Evolutionary conservation across 148 eudicot genomes (phyloP), one percentile per base, ranked within the genome.

Genomic region (Rhododendron ovatum): DNA sequence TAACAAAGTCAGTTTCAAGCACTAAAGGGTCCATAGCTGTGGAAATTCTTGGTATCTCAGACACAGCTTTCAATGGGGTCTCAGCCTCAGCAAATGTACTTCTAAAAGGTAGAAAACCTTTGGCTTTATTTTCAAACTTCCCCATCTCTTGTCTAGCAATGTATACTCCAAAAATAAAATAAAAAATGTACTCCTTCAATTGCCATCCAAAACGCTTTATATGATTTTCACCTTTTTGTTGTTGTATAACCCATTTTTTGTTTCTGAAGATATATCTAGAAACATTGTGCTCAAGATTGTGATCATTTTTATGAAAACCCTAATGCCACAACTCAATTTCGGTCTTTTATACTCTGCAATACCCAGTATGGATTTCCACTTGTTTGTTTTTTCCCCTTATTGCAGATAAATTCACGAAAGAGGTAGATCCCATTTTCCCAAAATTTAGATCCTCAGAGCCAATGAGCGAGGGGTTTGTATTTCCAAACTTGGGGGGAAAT

Each of bases 401-500:
- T 88, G 92, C 94, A 96, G 99, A 96, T 91, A 95, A 95, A 82
- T 92, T 91, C 67, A 87, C 99, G 35, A 92, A 93, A 81, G 95
- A 91, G 88, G 87, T 88, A 41, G 91, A 87, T 20, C 86, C 89
- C 7, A 71, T 78, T 55, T 59, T 76, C 69, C 88, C 94, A 57
- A 89, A 89, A 59, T 84, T 67, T 20, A 87, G 82, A 83, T 91
- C 88, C 89, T 91, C 90, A 20, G 93, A 92, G 82, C 90, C 95
- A 74, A 90, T 91, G 87, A 91, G 91, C 84, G 95, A 93, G 84
- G 91, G 91, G 78, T 92, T 93, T 88, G 79, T 89, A 22, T 93
- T 96, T 89, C 88, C 86, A 67, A 93, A 89, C 86, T 39, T 74
- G 11, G 84, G 28, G 30, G 88, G 87, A 33, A 89, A 94, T 33